phyloP scores from a whole-genome alignment of 495 filamentous ascomycete genomes.

The Margaritispora aquatica region DNA sequence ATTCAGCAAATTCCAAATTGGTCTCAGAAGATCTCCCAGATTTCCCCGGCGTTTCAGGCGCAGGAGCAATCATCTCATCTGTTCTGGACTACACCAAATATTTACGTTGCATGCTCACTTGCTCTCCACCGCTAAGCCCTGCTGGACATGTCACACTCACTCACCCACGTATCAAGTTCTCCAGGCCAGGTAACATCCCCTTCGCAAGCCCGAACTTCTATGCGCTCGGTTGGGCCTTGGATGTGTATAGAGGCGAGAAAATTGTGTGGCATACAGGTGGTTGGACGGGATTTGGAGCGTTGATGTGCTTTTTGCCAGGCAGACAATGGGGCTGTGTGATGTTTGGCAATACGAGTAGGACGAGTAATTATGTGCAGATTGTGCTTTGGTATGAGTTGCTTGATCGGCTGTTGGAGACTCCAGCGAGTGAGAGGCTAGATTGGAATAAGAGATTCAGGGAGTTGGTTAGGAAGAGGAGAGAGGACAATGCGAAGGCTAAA shows the following conservation, averaged over 20 bases:
- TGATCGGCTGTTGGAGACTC: neutral
- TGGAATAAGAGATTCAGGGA: neutral
- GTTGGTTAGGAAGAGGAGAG: conserved; percentile 18
- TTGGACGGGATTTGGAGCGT: neutral
- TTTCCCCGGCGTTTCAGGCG: conserved; percentile 33
- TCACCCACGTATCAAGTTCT: conserved; percentile 28
- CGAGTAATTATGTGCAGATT: neutral
- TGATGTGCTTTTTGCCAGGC: neutral
- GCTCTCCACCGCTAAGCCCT: conserved; percentile 26
- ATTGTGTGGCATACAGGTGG: neutral
- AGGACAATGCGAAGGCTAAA: conserved; percentile 38
- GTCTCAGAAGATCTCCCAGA: conserved; percentile 16
- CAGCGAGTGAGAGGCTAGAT: neutral
- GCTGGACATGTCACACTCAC: conserved; percentile 33
- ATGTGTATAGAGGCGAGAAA: neutral
- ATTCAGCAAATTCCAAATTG: conserved; percentile 3
- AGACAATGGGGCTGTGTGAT: conserved; percentile 25
- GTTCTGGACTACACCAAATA: conserved; percentile 46
- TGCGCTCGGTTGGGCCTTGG: neutral
- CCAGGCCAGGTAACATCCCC: neutral
- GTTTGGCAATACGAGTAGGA: conserved; percentile 32
- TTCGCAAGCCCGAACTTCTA: neutral
- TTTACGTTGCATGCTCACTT: conserved; percentile 31
- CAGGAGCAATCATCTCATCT: conserved; percentile 39
- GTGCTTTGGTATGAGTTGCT: neutral